Conservation (phyloP, 1,284 basidiomycete species). For the Cronartium ribicola region DNA sequence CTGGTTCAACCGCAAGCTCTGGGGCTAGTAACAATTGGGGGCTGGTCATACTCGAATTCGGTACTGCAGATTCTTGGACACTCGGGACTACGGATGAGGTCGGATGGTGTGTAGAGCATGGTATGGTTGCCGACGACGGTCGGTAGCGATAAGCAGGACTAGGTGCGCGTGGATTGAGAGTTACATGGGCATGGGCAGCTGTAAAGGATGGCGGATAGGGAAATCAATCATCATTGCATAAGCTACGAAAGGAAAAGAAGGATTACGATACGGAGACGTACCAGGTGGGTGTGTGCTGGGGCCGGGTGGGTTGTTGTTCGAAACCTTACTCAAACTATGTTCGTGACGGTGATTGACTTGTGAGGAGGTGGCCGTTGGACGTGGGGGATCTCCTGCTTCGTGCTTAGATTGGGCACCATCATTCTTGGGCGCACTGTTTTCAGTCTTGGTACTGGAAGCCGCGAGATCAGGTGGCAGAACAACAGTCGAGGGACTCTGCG, state of each 20-base stretch:
- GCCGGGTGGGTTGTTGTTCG: neutral
- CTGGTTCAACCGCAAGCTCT: constrained; percentile 10
- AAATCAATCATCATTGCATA: neutral
- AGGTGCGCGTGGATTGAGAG: neutral
- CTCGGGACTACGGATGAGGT: constrained; percentile 3
- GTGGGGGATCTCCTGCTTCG: neutral
- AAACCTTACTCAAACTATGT: neutral
- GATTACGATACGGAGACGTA: neutral
- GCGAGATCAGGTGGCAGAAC: neutral
- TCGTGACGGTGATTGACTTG: neutral
- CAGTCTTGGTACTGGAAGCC: neutral
- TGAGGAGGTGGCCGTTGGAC: constrained; percentile 8
- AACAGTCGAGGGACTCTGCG: constrained; percentile 19
- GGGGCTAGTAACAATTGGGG: constrained; percentile 5
- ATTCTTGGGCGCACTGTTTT: neutral
- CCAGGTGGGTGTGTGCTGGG: neutral
- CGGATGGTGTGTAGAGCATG: neutral
- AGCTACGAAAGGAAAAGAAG: neutral
- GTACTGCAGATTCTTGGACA: constrained; percentile 13
- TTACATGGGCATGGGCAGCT: neutral
- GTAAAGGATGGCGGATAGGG: neutral
- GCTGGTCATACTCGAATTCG: constrained; percentile 12
- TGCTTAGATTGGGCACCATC: constrained; percentile 8
- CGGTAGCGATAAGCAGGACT: neutral
- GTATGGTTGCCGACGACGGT: neutral